phyloP scores from a whole-genome alignment of 495 filamentous ascomycete species.

The Lasiosphaeria ovina region DNA sequence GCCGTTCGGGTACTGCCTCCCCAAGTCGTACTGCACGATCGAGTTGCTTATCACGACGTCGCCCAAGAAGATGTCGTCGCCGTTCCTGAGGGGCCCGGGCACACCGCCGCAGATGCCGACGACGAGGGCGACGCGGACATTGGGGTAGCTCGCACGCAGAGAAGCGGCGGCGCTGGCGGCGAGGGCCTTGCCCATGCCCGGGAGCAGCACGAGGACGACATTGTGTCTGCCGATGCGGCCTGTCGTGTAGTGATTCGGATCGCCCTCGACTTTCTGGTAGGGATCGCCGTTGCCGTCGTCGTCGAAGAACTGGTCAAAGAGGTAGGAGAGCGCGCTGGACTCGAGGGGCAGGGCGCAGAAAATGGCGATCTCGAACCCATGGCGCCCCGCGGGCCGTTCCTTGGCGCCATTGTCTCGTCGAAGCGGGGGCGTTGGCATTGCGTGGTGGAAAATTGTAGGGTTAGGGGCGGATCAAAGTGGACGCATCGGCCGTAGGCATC shows the following conservation, averaged over 20 bases:
- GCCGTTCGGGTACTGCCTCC: slow-evolving; percentile 32
- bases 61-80: slow-evolving; percentile 34
- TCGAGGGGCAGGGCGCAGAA: slow-evolving; percentile 16
- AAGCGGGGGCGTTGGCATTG: neutral
- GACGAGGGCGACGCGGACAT: slow-evolving; percentile 22
- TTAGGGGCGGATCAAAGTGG: no score
- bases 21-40: slow-evolving; percentile 37
- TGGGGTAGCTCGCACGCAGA: slow-evolving; percentile 31
- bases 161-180: slow-evolving; percentile 31
- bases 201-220: slow-evolving; percentile 35
- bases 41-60: slow-evolving; percentile 44
- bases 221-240: slow-evolving; percentile 38
- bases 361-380: slow-evolving; percentile 2
- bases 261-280: slow-evolving; percentile 24
- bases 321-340: slow-evolving; percentile 28
- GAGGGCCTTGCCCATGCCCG: slow-evolving; percentile 32
- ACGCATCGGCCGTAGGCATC: no score
- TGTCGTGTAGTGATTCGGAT: slow-evolving; percentile 35
- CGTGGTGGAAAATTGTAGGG: neutral
- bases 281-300: slow-evolving; percentile 19
- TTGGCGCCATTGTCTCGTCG: neutral
- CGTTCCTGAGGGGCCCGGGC: slow-evolving; percentile 15
- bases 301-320: slow-evolving; percentile 34
- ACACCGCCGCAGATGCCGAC: slow-evolving; percentile 36
- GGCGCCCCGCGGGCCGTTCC: slow-evolving; percentile 1